A percentile compares a stretch with the other conserved stretches of the same genome.
These are phyloP conservation scores for Sphagnum magellanicum DNA, from an alignment of 228 moss, liverwort and hornwort genomes.

Conservation along the genomic window DNA sequence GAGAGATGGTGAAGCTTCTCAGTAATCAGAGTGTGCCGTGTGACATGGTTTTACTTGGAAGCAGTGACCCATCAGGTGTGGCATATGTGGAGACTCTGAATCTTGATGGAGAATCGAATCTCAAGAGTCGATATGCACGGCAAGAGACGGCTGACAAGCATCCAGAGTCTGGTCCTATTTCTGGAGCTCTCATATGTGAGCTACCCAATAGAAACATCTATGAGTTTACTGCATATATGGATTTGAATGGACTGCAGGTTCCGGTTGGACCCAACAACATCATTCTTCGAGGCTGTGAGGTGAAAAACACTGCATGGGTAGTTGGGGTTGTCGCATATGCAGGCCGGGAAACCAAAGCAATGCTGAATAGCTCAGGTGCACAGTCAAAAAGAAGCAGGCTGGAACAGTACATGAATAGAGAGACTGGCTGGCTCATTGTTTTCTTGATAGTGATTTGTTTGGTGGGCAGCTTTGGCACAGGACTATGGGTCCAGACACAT, in stretches of 20 bases:
- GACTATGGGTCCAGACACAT: conserved; percentile 43
- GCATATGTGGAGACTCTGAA: conserved; percentile 84
- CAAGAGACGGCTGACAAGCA: conserved; percentile 35
- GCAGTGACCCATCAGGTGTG: conserved; percentile 68
- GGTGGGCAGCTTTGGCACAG: conserved; percentile 75
- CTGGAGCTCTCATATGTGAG: conserved; percentile 66
- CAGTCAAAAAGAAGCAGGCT: conserved; percentile 83
- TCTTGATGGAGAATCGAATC: conserved; percentile 88
- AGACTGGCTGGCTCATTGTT: conserved; percentile 59
- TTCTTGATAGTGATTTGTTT: conserved; percentile 57
- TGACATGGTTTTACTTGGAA: conserved; percentile 64
- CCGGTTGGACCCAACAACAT: conserved; percentile 77
- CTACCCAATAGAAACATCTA: conserved; percentile 85
- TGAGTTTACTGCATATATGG: conserved; percentile 80
- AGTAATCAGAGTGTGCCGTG: conserved; percentile 76
- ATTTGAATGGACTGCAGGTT: conserved; percentile 43
- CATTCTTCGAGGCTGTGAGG: conserved; percentile 72
- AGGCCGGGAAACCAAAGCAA: conserved; percentile 79
- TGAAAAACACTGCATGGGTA: conserved; percentile 88
- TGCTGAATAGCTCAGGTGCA: conserved; percentile 85
- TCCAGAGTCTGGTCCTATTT: conserved; percentile 35
- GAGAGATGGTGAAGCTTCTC: conserved; percentile 70
- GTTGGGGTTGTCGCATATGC: conserved; percentile 89
- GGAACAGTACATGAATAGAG: conserved; percentile 75
- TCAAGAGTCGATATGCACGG: conserved; percentile 83